Evolutionary conservation across 345 rosid species (phyloP).

Genomic region (Xanthoceras sorbifolium): DNA sequence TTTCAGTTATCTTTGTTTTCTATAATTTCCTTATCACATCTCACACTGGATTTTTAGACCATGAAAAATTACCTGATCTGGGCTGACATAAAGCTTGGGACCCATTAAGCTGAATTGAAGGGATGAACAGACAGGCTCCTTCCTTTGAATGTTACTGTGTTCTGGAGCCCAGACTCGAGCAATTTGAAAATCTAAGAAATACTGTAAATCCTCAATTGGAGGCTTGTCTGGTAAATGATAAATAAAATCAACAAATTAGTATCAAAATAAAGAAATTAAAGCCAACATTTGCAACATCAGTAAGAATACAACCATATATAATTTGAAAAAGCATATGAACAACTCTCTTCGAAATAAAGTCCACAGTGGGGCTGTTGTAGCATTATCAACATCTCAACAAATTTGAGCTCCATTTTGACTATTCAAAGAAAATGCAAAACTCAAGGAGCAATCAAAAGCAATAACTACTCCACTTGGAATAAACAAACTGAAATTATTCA

Average conservation of each 20-base stretch:
- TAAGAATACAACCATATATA: not conserved
- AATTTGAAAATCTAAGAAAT: conserved; percentile 92
- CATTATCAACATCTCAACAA: conserved; percentile 9
- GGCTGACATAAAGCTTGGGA: conserved; percentile 92
- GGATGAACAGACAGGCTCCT: conserved; percentile 85
- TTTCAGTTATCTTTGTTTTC: not conserved
- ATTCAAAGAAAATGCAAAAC: not conserved
- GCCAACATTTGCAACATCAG: not conserved
- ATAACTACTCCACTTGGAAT: not conserved
- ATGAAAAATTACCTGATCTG: conserved; percentile 69
- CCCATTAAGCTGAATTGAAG: conserved; percentile 99
- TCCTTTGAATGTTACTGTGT: conserved; percentile 81
- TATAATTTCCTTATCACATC: conserved; percentile 8
- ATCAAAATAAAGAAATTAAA: not conserved
- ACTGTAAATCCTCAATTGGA: conserved; percentile 93
- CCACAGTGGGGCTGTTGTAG: not conserved
- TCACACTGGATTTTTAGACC: not conserved
- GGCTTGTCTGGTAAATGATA: conserved; percentile 69
- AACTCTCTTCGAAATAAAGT: not conserved
- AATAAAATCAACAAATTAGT: conserved; percentile 18
- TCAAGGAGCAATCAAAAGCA: not conserved
- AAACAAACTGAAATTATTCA: not conserved
- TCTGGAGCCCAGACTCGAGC: conserved; percentile 93
- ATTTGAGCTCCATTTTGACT: not conserved
- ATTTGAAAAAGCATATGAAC: not conserved